These are phyloP conservation scores for Aspergillus caelatus DNA, from an alignment of 2,329 filamentous ascomycete genomes.

Conservation along the genomic window DNA sequence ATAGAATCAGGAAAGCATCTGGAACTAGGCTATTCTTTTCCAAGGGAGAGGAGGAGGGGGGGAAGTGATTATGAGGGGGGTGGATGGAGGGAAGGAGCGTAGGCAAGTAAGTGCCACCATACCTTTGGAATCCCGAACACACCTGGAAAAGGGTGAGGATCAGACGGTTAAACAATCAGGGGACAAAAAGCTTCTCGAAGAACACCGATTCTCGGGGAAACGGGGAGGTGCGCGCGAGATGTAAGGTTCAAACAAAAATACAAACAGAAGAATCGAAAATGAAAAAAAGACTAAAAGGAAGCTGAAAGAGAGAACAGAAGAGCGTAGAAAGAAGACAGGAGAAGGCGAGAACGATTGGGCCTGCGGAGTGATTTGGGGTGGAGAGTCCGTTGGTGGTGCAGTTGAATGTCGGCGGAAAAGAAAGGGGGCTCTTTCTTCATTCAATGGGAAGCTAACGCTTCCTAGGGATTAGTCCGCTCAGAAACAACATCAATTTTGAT, in stretches of 20 bases:
- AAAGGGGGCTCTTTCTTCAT: constrained; percentile 28
- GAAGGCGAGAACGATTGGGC: constrained; percentile 24
- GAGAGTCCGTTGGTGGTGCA: constrained; percentile 21
- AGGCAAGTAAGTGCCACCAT: constrained; percentile 13
- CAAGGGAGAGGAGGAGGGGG: constrained; percentile 10
- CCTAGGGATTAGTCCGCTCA: constrained; percentile 6
- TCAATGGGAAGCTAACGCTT: constrained; percentile 14
- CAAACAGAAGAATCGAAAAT: constrained; percentile 16
- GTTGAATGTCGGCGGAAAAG: constrained; percentile 34
- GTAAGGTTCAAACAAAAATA: constrained; percentile 17
- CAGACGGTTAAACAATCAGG: constrained; percentile 10
- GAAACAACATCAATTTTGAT: not conserved
- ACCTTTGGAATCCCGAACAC: constrained; percentile 13
- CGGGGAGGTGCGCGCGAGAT: constrained; percentile 12
- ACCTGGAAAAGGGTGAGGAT: constrained; percentile 17
- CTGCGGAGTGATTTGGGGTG: constrained; percentile 26
- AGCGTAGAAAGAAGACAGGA: constrained; percentile 24
- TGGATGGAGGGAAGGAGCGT: constrained; percentile 2
- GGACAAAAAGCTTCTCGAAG: constrained; percentile 10
- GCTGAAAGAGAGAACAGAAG: constrained; percentile 31
- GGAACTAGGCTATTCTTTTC: constrained; percentile 12
- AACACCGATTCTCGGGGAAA: constrained; percentile 11
- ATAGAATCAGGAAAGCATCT: constrained; percentile 5
- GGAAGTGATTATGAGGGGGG: not conserved
- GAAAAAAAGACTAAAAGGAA: constrained; percentile 19